Conservation (phyloP, 2,329 filamentous ascomycete species). For the Cylindrodendrum hubeiense region DNA sequence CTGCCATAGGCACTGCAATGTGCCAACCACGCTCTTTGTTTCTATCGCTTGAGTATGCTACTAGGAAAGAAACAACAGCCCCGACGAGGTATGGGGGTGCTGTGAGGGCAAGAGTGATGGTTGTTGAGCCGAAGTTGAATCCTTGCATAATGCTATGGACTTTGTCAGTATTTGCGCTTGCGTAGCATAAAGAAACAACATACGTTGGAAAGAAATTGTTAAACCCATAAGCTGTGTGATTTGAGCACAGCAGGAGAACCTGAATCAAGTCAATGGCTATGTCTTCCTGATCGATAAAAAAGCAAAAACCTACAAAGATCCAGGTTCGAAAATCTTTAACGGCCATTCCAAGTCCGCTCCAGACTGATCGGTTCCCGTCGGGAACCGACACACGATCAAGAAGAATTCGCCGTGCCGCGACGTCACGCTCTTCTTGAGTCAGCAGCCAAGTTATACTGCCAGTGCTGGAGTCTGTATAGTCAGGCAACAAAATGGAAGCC, state of each 20-base stretch:
- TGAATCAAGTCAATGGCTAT: no score
- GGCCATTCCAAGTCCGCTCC: conserved; percentile 38
- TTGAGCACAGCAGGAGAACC: conserved; percentile 34
- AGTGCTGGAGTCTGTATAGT: conserved; percentile 23
- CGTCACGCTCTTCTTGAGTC: conserved; percentile 13
- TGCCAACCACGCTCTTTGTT: conserved; percentile 37
- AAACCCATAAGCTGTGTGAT: conserved; percentile 40
- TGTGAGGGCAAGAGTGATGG: conserved; percentile 39
- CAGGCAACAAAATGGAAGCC: conserved; percentile 32
- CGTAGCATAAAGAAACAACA: background rate
- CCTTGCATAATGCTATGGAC: conserved; percentile 23
- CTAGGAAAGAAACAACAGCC: conserved; percentile 24
- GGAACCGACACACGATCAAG: conserved; percentile 40
- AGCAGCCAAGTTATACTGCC: conserved; percentile 29
- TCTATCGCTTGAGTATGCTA: conserved; percentile 36
- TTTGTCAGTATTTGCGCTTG: background rate
- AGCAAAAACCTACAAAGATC: conserved; percentile 32
- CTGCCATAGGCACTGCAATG: conserved; percentile 22
- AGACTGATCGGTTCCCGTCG: conserved; percentile 16
- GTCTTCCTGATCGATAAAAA: no score
- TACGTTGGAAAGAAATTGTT: conserved; percentile 41
- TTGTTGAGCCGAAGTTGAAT: conserved; percentile 32
- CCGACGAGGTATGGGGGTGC: conserved; percentile 42
- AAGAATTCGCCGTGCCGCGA: conserved; percentile 32
- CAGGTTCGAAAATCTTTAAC: conserved; percentile 40